Evolutionary conservation across 2,329 filamentous ascomycete genomes (phyloP).

Genomic region (Didymella lethalis): DNA sequence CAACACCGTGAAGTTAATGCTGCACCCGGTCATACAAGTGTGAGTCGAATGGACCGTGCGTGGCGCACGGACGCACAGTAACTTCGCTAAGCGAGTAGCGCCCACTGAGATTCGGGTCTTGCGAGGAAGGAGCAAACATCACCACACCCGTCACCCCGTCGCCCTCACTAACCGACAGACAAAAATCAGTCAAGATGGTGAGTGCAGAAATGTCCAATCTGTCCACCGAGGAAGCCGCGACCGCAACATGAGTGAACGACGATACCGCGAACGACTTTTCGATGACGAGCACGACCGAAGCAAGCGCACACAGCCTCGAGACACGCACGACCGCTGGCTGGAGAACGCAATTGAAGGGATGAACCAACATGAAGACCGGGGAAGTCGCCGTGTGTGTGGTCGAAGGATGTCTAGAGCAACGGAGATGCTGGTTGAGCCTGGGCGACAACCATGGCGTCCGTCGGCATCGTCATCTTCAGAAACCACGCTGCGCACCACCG

Average conservation of each 20-base stretch:
- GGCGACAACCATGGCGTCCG: not conserved
- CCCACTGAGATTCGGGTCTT: constrained; percentile 2
- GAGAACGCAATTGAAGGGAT: constrained; percentile 2
- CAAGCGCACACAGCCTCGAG: constrained; percentile 22
- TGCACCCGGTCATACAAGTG: not conserved
- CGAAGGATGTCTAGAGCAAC: not conserved
- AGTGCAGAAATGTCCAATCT: constrained; percentile 30
- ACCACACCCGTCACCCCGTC: constrained; percentile 48
- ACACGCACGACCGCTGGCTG: not conserved
- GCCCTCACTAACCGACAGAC: constrained; percentile 47
- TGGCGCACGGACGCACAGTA: not conserved
- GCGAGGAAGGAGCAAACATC: constrained; percentile 22
- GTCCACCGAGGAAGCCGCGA: constrained; percentile 17
- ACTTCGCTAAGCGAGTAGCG: constrained; percentile 5
- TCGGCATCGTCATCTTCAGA: not conserved
- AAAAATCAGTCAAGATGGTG: constrained; percentile 53
- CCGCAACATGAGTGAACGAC: constrained; percentile 42
- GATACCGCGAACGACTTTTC: constrained; percentile 22
- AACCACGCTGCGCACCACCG: not conserved
- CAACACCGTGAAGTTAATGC: not conserved
- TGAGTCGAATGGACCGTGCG: not conserved
- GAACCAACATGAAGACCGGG: not conserved
- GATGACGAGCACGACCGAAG: constrained; percentile 33
- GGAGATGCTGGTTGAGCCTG: constrained; percentile 1
- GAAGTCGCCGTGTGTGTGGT: not conserved